These are phyloP conservation scores for Talaromyces sp. DNA, from an alignment of 2,329 filamentous ascomycete genomes.

Conservation along the genomic window DNA sequence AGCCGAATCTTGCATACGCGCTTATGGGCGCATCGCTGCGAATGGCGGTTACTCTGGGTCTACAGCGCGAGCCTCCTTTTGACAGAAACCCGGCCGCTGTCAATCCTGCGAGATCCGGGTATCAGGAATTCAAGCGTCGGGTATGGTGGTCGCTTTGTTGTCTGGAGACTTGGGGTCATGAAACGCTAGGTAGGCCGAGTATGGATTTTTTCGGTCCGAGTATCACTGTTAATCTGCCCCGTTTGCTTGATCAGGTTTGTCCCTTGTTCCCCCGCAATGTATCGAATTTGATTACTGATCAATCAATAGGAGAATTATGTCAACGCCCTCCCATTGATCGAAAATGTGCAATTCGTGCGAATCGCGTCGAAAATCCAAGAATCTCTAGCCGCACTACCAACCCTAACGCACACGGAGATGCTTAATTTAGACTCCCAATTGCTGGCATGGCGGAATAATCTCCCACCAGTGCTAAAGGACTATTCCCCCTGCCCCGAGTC, in stretches of 20 bases:
- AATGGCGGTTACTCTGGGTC: constrained; percentile 67
- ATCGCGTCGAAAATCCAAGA: constrained; percentile 75
- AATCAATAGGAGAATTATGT: constrained; percentile 51
- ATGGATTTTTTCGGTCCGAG: constrained; percentile 63
- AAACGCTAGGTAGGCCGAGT: constrained; percentile 64
- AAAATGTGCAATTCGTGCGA: constrained; percentile 75
- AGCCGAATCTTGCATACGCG: constrained; percentile 70
- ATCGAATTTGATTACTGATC: constrained; percentile 16
- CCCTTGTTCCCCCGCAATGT: not conserved
- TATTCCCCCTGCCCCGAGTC: constrained; percentile 65
- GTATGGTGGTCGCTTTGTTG: constrained; percentile 74
- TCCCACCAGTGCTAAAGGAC: constrained; percentile 61
- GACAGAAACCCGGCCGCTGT: not conserved
- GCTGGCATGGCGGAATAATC: constrained; percentile 64
- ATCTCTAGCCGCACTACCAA: constrained; percentile 59
- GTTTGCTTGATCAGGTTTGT: constrained; percentile 40
- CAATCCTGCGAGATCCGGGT: constrained; percentile 19
- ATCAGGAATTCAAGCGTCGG: constrained; percentile 54
- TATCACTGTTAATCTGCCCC: constrained; percentile 61
- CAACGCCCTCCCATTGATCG: constrained; percentile 64
- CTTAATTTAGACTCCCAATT: constrained; percentile 63
- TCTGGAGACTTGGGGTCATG: constrained; percentile 68
- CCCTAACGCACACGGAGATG: constrained; percentile 63
- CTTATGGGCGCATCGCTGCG: constrained; percentile 65
- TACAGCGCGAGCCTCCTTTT: constrained; percentile 43